Conservation (phyloP, 73 alveolate species). For the Paramecium tetraurelia region DNA sequence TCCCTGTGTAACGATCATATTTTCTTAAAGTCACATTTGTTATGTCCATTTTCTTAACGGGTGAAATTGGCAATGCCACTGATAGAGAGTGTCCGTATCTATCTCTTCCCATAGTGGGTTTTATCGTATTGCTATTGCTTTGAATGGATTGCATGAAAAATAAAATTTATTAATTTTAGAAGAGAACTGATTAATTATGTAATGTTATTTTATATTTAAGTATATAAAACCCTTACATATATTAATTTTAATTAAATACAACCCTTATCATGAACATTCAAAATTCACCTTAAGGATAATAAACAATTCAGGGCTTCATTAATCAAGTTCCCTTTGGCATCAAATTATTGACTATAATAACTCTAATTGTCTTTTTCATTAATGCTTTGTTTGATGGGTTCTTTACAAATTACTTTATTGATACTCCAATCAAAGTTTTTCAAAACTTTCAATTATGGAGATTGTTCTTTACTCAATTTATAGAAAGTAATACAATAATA, state of each 20-base stretch:
- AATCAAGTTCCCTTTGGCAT: neutral
- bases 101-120: neutral
- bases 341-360: neutral
- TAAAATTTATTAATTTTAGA: neutral
- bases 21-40: constrained; percentile 24
- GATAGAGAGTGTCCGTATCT: neutral
- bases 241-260: neutral
- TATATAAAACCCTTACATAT: neutral
- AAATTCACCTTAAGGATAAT: neutral
- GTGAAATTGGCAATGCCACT: neutral
- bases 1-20: constrained; percentile 27
- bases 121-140: neutral
- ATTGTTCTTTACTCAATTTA: neutral
- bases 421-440: neutral
- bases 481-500: neutral
- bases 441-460: neutral
- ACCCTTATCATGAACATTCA: neutral
- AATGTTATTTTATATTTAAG: neutral
- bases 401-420: neutral
- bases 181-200: neutral
- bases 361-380: neutral
- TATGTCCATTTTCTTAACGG: neutral
- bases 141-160: neutral
- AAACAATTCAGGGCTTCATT: neutral
- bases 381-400: neutral